Evolutionary conservation across 768 basidiomycete species (phyloP), one percentile per base, ranked within the genome.

Genomic region (Zangia roseola): DNA sequence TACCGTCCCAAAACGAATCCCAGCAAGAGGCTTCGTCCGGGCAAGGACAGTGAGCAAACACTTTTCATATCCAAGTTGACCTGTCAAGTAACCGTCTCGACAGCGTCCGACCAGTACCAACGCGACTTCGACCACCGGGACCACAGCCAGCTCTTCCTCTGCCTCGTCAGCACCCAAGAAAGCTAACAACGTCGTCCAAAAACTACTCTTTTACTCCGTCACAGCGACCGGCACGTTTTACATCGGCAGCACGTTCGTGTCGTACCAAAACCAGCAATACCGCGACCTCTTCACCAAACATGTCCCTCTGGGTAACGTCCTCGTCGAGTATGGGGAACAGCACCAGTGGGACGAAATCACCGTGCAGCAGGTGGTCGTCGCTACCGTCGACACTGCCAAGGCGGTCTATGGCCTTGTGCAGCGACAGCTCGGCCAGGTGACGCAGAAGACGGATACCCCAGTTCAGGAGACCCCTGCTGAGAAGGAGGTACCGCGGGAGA

Each of bases 281-380:
- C 84, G 88, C 63, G 88, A 94, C 56, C 77, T 95, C 64, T 97
- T 97, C 75, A 77, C 83, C 47, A 81, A 85, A 58, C 75, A 80
- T 36, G 82, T 94, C 45, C 94, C 94, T 2, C 75, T 90, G 33
- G 93, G 84, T 24, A 79, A 86, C 53, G 63, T 79, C 16, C 75
- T 94, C 68, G 74, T 94, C 34, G 86, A 94, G 50, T 92, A 83
- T 61, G 88, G 87, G 10, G 91, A 97, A 61, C 74, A 78, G 24
- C 74, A 83, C 48, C 78, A 82, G 13, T 94, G 91, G 89, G 88
- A 94, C 58, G 79, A 75, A 6, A 69, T 91, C 52, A 89, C 90
- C 26, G 50, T 82, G 17, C 73, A 78, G 43, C 75, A 84, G 52
- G 75, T 81, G 36, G 59, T 86, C 51, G 74, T 82, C 9, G 70